phyloP scores from a whole-genome alignment of 768 basidiomycete species.

The Pulveroboletus sp. region DNA sequence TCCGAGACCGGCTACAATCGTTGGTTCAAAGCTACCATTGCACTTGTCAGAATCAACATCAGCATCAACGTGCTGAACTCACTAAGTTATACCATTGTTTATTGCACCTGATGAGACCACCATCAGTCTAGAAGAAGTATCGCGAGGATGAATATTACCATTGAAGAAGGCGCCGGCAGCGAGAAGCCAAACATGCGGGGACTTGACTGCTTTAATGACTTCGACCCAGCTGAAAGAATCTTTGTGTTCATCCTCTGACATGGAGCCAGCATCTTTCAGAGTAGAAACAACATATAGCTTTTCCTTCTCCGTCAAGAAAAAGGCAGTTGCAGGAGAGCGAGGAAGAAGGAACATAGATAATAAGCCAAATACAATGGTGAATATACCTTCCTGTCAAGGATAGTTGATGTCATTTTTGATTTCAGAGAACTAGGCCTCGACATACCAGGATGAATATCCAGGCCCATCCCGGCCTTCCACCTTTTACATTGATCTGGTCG shows the following conservation, averaged over 20 bases:
- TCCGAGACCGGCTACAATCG: constrained; percentile 62
- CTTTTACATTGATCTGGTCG: constrained; percentile 39
- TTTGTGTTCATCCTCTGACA: constrained; percentile 38
- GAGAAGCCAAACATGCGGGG: constrained; percentile 53
- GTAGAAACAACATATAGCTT: constrained; percentile 40
- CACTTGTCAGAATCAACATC: constrained; percentile 28
- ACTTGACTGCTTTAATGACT: constrained; percentile 43
- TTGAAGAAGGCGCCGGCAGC: constrained; percentile 44
- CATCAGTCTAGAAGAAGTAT: neutral
- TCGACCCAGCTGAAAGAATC: constrained; percentile 59
- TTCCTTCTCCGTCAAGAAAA: constrained; percentile 50
- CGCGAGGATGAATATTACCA: constrained; percentile 34
- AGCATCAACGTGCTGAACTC: constrained; percentile 29
- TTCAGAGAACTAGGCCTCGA: neutral
- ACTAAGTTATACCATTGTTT: constrained; percentile 21
- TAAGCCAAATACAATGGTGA: constrained; percentile 58
- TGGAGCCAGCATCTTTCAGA: constrained; percentile 24
- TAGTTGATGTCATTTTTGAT: neutral
- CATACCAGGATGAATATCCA: constrained; percentile 56
- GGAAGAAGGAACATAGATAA: constrained; percentile 48
- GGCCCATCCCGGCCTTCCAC: constrained; percentile 53
- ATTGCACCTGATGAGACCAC: constrained; percentile 8
- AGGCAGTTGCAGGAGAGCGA: constrained; percentile 38
- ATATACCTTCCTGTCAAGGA: constrained; percentile 46
- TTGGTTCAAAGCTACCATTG: constrained; percentile 60